Evolutionary conservation across 2,329 filamentous ascomycete genomes (phyloP).

Genomic region (Aspergillus carbonarius): DNA sequence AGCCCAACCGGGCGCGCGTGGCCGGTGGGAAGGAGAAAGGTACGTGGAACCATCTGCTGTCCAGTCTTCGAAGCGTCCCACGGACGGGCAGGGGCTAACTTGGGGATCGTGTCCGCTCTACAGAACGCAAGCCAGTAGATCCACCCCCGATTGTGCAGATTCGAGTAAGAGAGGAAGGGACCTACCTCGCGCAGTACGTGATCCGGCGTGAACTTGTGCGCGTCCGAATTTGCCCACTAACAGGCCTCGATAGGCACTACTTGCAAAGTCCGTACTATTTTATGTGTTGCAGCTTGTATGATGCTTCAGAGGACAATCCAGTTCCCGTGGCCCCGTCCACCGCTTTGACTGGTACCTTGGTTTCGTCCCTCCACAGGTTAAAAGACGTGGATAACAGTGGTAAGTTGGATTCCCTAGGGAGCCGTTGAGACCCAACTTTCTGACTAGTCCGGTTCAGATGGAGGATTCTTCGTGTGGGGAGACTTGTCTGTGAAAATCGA

Average conservation of each 20-base stretch:
- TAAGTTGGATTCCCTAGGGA: constrained; percentile 27
- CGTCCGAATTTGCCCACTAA: constrained; percentile 14
- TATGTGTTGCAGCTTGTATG: constrained; percentile 58
- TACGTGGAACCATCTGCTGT: constrained; percentile 33
- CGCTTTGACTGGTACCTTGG: constrained; percentile 67
- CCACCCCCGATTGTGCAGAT: constrained; percentile 80
- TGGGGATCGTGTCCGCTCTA: constrained; percentile 4
- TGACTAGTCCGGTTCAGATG: constrained; percentile 51
- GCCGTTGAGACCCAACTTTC: neutral
- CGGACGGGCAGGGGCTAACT: constrained; percentile 15
- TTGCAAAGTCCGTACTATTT: constrained; percentile 66
- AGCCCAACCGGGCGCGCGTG: constrained; percentile 66
- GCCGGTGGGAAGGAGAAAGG: constrained; percentile 74
- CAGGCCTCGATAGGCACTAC: constrained; percentile 50
- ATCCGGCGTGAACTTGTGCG: constrained; percentile 4
- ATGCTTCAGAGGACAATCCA: constrained; percentile 48
- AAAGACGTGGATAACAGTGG: constrained; percentile 72
- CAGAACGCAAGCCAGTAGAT: constrained; percentile 83
- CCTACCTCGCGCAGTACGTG: constrained; percentile 61
- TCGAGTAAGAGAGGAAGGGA: constrained; percentile 47
- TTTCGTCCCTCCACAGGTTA: constrained; percentile 77
- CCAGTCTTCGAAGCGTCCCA: neutral
- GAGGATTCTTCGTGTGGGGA: constrained; percentile 87
- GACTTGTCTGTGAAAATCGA: constrained; percentile 77
- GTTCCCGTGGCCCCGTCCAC: constrained; percentile 48